Conservation (phyloP, 345 rosid genomes). For the Clausena lansium region DNA sequence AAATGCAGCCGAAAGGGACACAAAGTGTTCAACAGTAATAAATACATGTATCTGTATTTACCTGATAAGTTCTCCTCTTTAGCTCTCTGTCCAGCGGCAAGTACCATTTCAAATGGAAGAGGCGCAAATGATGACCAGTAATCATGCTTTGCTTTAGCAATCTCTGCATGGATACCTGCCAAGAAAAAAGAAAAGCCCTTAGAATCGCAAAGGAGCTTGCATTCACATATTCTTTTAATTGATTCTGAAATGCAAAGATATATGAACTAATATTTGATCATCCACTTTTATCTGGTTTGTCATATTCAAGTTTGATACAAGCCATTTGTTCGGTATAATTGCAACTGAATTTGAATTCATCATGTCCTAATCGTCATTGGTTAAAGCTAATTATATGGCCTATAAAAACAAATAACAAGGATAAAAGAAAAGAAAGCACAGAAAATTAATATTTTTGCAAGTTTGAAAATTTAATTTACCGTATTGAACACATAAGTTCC, state of each 20-base stretch:
- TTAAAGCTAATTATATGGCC: neutral
- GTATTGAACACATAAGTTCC: conserved; percentile 75
- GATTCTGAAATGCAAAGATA: too few species aligned
- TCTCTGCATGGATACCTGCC: conserved; percentile 75
- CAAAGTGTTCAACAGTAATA: neutral
- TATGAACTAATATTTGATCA: conserved; percentile 1
- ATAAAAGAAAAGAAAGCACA: neutral
- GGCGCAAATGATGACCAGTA: conserved; percentile 97
- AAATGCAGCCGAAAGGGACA: neutral
- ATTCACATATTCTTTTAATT: neutral
- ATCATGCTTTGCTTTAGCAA: conserved; percentile 62
- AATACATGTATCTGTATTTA: conserved; percentile 23
- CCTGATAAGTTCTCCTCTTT: conserved; percentile 40
- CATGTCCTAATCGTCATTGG: neutral
- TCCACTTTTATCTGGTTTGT: neutral
- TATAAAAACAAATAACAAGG: neutral
- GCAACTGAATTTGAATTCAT: neutral
- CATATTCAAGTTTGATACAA: neutral
- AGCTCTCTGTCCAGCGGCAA: conserved; percentile 76
- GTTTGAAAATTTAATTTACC: conserved; percentile 39
- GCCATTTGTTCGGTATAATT: neutral
- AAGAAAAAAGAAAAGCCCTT: conserved; percentile 13
- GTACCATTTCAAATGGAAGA: conserved; percentile 68
- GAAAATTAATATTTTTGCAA: neutral
- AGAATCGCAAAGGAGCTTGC: neutral